phyloP scores from a whole-genome alignment of 306 rosid genomes.

The Prinsepia uniflora region DNA sequence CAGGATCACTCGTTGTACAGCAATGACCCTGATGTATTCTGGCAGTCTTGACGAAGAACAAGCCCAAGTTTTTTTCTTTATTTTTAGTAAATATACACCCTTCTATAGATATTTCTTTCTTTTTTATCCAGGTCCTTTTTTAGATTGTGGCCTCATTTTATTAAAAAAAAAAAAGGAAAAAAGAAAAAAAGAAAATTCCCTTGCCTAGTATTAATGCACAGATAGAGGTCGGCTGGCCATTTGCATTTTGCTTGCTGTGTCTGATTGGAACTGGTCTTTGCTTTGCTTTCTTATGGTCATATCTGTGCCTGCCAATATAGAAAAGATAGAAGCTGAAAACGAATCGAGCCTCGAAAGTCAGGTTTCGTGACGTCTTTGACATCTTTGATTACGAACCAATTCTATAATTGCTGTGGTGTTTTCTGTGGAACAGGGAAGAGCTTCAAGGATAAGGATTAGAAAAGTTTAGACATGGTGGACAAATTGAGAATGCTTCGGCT shows the following conservation, averaged over 20 bases:
- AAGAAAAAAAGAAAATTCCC: not conserved
- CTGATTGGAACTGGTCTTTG: no score
- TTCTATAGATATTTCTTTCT: not conserved
- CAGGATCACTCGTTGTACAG: conserved; percentile 84
- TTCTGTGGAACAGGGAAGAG: no score
- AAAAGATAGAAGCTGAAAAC: no score
- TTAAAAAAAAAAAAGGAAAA: not conserved
- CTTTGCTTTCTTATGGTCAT: not conserved
- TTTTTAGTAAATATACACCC: not conserved
- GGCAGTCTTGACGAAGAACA: conserved; percentile 53
- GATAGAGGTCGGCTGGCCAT: not conserved
- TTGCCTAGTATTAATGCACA: not conserved
- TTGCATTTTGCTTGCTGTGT: no score
- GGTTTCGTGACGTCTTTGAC: not conserved
- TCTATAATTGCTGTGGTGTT: no score
- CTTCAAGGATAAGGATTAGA: no score
- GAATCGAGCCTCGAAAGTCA: not conserved
- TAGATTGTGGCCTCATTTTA: no score
- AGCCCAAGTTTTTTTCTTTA: not conserved
- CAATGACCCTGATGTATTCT: conserved; percentile 69
- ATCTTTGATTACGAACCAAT: not conserved
- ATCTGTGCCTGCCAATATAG: not conserved
- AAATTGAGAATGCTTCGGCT: no score
- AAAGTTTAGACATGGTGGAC: no score
- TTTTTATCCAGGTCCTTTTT: conserved; percentile 5